Conservation (phyloP, 1,139 yeast genomes). For the Kodamaea arcana region DNA sequence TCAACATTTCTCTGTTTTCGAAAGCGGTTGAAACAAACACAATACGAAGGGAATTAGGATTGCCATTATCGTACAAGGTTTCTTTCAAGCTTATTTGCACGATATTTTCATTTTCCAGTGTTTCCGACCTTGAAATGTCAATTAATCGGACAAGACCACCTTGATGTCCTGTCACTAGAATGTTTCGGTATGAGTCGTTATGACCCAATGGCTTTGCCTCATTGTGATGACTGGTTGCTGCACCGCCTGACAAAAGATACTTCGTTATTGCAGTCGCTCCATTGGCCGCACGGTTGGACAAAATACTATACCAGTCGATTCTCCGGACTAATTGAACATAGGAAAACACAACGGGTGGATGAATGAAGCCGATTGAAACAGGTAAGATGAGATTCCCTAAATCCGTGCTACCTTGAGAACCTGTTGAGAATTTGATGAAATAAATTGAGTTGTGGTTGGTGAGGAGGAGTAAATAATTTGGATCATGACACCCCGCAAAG, state of each 20-base stretch:
- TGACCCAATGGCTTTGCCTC: slow-evolving; percentile 47
- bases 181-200: slow-evolving; percentile 53
- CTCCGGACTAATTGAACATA: slow-evolving; percentile 55
- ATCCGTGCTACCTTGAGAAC: slow-evolving; percentile 49
- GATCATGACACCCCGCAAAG: slow-evolving; percentile 69
- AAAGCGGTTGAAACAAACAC: slow-evolving; percentile 68
- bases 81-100: slow-evolving; percentile 36
- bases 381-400: slow-evolving; percentile 67
- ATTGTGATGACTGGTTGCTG: slow-evolving; percentile 45
- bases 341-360: slow-evolving; percentile 65
- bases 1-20: slow-evolving; percentile 70
- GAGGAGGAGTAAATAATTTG: slow-evolving; percentile 53
- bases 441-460: slow-evolving; percentile 53
- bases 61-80: slow-evolving; percentile 29
- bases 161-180: slow-evolving; percentile 75
- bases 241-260: slow-evolving; percentile 69
- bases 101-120: slow-evolving; percentile 50
- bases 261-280: slow-evolving; percentile 37
- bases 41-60: slow-evolving; percentile 40
- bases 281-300: slow-evolving; percentile 35
- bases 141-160: slow-evolving; percentile 75
- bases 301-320: slow-evolving; percentile 73
- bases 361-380: slow-evolving; percentile 71
- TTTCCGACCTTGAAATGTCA: slow-evolving; percentile 79
- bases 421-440: slow-evolving; percentile 20